These are phyloP conservation scores for Talaromyces stipitatus DNA, from an alignment of 495 filamentous ascomycete species.

Conservation along the genomic window DNA sequence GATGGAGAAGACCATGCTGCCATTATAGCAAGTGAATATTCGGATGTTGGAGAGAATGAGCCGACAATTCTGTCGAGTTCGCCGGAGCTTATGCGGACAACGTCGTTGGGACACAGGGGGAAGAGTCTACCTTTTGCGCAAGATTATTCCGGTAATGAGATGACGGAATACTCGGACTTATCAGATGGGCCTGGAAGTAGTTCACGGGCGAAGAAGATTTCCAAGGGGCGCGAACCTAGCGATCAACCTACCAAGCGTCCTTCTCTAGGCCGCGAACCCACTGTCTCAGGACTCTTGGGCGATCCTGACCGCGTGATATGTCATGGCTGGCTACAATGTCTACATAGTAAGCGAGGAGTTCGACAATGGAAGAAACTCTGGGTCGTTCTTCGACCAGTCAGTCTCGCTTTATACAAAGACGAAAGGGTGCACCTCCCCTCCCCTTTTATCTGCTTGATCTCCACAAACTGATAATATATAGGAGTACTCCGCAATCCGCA, in stretches of 20 bases:
- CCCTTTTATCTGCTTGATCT: neutral
- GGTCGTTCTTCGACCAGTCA: slow-evolving; percentile 83
- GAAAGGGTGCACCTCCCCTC: slow-evolving; percentile 45
- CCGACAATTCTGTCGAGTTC: slow-evolving; percentile 35
- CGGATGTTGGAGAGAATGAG: slow-evolving; percentile 12
- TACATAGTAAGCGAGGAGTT: slow-evolving; percentile 80
- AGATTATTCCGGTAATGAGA: slow-evolving; percentile 83
- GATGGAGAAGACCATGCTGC: slow-evolving; percentile 1
- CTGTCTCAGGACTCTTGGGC: slow-evolving; percentile 45
- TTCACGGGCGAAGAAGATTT: slow-evolving; percentile 10
- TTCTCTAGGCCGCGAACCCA: slow-evolving; percentile 42
- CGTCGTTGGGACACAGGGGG: slow-evolving; percentile 18
- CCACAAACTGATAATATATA: slow-evolving; percentile 10
- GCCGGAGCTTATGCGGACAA: slow-evolving; percentile 30
- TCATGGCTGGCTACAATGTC: slow-evolving; percentile 82
- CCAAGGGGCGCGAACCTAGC: neutral
- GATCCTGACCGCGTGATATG: slow-evolving; percentile 75
- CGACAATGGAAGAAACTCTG: slow-evolving; percentile 92
- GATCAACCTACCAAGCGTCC: slow-evolving; percentile 6
- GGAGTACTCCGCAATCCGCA: slow-evolving; percentile 81
- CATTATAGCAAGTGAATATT: slow-evolving; percentile 4
- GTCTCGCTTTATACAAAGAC: slow-evolving; percentile 87
- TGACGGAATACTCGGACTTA: slow-evolving; percentile 84
- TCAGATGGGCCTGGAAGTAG: slow-evolving; percentile 54
- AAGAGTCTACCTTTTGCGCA: slow-evolving; percentile 44